Evolutionary conservation across 352 stramenopile species (phyloP).

Genomic region (Phytopythium vexans): DNA sequence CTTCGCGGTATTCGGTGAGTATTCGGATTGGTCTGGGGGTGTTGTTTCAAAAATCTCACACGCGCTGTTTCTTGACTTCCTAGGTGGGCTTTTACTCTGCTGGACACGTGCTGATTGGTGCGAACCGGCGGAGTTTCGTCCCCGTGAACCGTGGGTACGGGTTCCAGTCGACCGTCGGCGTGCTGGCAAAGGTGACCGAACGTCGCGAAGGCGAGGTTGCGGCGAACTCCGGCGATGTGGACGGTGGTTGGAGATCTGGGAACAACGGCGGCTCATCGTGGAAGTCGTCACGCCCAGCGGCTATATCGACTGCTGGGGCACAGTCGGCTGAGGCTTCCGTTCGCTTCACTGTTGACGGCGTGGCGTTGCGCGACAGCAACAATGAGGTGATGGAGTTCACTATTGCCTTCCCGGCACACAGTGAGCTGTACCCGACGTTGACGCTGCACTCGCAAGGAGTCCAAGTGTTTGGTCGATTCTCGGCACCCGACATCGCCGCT

Average conservation of each 20-base stretch:
- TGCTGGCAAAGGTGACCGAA: constrained; percentile 62
- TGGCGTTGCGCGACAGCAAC: constrained; percentile 49
- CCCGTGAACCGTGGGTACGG: constrained; percentile 51
- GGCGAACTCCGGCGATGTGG: constrained; percentile 1
- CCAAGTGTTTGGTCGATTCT: constrained; percentile 78
- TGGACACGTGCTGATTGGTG: constrained; percentile 69
- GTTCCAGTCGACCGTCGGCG: constrained; percentile 67
- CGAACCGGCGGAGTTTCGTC: constrained; percentile 52
- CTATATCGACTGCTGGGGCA: constrained; percentile 4
- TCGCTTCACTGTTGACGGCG: constrained; percentile 73
- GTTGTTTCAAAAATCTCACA: too few relatives aligned
- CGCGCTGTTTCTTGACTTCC: constrained; percentile 1
- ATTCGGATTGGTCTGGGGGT: neutral
- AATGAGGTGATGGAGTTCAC: constrained; percentile 56
- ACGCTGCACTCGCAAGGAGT: constrained; percentile 82
- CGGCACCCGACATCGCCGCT: constrained; percentile 54
- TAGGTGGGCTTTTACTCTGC: constrained; percentile 84
- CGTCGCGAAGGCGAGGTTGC: constrained; percentile 15
- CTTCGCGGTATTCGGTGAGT: constrained; percentile 73
- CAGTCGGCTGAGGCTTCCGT: constrained; percentile 36
- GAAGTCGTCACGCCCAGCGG: constrained; percentile 7
- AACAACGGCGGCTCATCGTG: too few relatives aligned
- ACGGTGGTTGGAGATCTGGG: too few relatives aligned
- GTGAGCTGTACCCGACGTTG: constrained; percentile 80
- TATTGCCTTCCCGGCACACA: constrained; percentile 49